Evolutionary conservation across 2,329 filamentous ascomycete genomes (phyloP), one percentile per base, ranked within the genome.

Genomic region (Zasmidium cellare): DNA sequence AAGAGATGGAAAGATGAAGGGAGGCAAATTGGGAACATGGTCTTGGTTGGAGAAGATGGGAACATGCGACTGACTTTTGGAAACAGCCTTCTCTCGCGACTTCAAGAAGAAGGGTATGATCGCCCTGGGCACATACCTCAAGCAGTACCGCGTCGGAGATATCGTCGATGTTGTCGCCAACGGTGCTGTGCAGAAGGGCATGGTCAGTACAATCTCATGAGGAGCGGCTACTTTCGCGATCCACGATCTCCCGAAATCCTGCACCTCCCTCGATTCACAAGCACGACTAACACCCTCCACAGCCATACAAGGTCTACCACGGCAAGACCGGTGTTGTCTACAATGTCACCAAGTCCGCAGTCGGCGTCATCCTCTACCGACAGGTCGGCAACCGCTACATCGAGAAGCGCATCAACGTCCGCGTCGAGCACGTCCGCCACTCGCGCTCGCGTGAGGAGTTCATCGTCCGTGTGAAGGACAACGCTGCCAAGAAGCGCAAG

Each of bases 341-440:
- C 90, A 99, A 99, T 86, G 94, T 99, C 75, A 94, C 93, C 82
- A 96, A 97, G 88, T 90, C 87, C 74, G 90, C 94, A 69, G 92
- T 99, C 78, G 94, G 94, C 75, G 90, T 99, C 80, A 97, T 99
- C 83, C 90, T 99, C 83, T 93, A 96, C 90, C 97, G 96, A 88
- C 91, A 96, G 81, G 94, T 99, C 79, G 92, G 92, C 83, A 94
- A 97, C 89, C 90, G 93, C 76, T 99, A 97, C 88, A 86, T 99
- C 79, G 94, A 99, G 90, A 99, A 99, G 92, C 93, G 94, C 80
- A 88, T 99, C 85, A 97, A 96, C 88, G 85, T 99, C 83, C 91
- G 94, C 78, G 82, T 97, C 81, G 94, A 99, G 89, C 94, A 99
- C 88, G 86, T 99, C 82, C 82, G 83, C 76, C 90, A 90, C 77